phyloP scores from a whole-genome alignment of 1,284 basidiomycete genomes.

The Xerocomus minutiporus region DNA sequence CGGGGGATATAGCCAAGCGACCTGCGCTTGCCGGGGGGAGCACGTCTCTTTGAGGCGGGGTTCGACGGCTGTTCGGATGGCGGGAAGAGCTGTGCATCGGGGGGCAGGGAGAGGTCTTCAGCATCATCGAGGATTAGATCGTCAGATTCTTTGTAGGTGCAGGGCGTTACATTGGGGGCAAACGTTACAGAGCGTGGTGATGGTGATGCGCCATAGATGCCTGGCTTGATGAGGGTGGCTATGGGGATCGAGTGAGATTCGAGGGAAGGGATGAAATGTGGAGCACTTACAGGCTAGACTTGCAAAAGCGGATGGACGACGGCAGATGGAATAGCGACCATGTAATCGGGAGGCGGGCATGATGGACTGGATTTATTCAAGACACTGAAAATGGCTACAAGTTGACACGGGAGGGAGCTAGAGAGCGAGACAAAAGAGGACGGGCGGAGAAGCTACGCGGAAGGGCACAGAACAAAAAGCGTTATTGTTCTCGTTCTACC shows the following conservation, averaged over 20 bases:
- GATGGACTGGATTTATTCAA: neutral
- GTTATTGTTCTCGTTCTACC: conserved; percentile 31
- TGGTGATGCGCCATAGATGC: conserved; percentile 47
- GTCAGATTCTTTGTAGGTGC: conserved; percentile 51
- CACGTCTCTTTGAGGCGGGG: conserved; percentile 39
- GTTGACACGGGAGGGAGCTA: neutral
- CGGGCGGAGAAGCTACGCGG: no score
- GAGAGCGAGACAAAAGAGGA: neutral
- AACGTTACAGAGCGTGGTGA: conserved; percentile 57
- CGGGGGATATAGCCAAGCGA: conserved; percentile 79
- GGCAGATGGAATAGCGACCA: conserved; percentile 19
- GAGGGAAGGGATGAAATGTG: neutral
- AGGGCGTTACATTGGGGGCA: conserved; percentile 67
- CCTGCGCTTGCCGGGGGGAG: conserved; percentile 53
- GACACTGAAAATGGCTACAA: no score
- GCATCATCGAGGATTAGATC: conserved; percentile 33
- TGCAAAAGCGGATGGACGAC: conserved; percentile 19
- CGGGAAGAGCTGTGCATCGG: conserved; percentile 39
- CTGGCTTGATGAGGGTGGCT: conserved; percentile 49
- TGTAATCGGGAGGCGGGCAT: conserved; percentile 23
- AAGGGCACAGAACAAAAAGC: conserved; percentile 15
- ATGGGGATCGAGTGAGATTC: neutral
- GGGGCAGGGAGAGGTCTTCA: conserved; percentile 24
- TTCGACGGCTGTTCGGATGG: conserved; percentile 39
- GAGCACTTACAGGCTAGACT: conserved; percentile 4